Evolutionary conservation across 441 rosid species (phyloP).

Genomic region (Cnidoscolus chayamansa): DNA sequence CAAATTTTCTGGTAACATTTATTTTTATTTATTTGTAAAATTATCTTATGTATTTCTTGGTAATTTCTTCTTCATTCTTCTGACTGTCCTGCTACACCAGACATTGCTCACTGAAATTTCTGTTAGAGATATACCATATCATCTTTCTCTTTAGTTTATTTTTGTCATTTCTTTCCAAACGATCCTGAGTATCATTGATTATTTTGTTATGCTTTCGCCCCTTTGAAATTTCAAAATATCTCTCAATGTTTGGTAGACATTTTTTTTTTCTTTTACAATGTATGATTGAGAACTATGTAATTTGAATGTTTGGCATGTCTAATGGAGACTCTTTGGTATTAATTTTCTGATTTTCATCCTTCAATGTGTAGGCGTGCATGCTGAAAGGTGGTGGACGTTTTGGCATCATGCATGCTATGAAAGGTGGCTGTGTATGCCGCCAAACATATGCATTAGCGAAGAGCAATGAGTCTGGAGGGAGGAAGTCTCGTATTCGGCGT

Average conservation of each 20-base stretch:
- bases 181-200: not conserved
- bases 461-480: conserved; percentile 63
- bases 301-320: not conserved
- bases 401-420: conserved; percentile 61
- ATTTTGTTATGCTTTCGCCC: not conserved
- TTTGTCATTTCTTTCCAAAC: not conserved
- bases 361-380: conserved; percentile 26
- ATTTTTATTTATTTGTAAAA: too few relatives aligned
- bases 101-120: too few relatives aligned
- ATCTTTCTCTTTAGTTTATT: too few relatives aligned
- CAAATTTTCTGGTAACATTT: too few relatives aligned
- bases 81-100: too few relatives aligned
- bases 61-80: too few relatives aligned
- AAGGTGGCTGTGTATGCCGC: conserved; percentile 58
- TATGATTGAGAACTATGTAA: not conserved
- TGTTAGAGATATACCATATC: too few relatives aligned
- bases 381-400: conserved; percentile 26
- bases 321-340: not conserved
- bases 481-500: conserved; percentile 71
- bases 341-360: conserved; percentile 23
- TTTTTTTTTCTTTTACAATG: not conserved
- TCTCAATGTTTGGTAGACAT: not conserved
- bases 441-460: conserved; percentile 75
- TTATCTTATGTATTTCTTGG: too few relatives aligned
- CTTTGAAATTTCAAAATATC: not conserved